A percentile compares a stretch with the other conserved stretches of the same genome.
Evolutionary conservation across 1,284 basidiomycete genomes (phyloP).

Genomic region (Anthracocystis panici-leucophaei): DNA sequence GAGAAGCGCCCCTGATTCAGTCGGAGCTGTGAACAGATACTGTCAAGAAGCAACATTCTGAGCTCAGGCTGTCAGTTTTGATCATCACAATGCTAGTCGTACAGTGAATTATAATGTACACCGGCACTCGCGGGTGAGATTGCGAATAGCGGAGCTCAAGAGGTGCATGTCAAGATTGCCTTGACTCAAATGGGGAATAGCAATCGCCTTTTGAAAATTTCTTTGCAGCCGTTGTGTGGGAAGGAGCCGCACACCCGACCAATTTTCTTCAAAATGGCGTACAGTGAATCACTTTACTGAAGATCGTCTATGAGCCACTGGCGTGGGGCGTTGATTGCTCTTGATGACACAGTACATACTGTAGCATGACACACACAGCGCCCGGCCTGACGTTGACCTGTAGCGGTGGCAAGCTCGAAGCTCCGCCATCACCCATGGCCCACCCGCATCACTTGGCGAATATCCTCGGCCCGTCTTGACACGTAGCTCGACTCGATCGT

Average conservation of each 20-base stretch:
- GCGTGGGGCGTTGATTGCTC: neutral
- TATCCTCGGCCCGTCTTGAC: no score
- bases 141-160: neutral
- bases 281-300: neutral
- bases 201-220: slow-evolving; percentile 18
- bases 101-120: neutral
- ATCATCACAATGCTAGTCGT: no score
- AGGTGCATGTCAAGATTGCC: neutral
- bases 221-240: neutral
- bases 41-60: neutral
- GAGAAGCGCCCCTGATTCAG: slow-evolving; percentile 1
- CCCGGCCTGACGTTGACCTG: no score
- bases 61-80: no score
- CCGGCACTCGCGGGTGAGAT: neutral
- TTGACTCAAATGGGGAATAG: neutral
- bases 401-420: no score
- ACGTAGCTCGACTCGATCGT: no score
- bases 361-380: no score
- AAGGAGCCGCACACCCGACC: slow-evolving; percentile 17
- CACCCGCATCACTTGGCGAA: no score
- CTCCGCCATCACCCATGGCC: no score
- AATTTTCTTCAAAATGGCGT: neutral
- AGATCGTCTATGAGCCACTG: neutral
- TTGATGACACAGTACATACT: no score
- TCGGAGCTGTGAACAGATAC: neutral